A percentile compares a stretch with the other conserved stretches of the same genome.
Evolutionary conservation across 2,329 filamentous ascomycete species (phyloP).

Genomic region (Penicillium expansum): DNA sequence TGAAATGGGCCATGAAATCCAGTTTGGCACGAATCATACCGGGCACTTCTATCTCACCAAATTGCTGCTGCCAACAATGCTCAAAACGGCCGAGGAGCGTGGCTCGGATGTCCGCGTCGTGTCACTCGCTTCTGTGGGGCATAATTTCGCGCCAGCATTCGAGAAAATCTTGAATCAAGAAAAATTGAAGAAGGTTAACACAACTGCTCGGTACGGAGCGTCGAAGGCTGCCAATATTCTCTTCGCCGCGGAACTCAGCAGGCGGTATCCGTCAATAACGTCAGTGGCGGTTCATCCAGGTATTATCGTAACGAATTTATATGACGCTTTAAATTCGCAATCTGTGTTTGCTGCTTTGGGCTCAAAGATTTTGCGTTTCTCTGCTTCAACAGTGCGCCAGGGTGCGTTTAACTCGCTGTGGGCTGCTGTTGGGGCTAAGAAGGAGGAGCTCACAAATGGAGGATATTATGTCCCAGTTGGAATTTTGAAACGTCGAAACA

Average conservation of each 20-base stretch:
- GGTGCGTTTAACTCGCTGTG: constrained; percentile 32
- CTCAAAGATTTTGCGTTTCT: constrained; percentile 13
- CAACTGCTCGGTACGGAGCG: constrained; percentile 42
- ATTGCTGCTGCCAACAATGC: constrained; percentile 32
- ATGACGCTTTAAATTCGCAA: constrained; percentile 18
- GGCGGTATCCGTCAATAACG: constrained; percentile 34
- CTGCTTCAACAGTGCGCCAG: constrained; percentile 21
- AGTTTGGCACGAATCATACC: constrained; percentile 41
- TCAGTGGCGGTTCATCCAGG: constrained; percentile 50
- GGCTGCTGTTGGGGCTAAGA: constrained; percentile 29
- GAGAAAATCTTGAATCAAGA: constrained; percentile 32
- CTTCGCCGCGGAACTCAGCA: constrained; percentile 43
- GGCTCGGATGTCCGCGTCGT: constrained; percentile 29
- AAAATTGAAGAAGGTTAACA: constrained; percentile 30
- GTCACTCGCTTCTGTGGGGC: constrained; percentile 32
- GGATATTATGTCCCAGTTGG: constrained; percentile 34
- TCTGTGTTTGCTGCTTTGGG: constrained; percentile 9
- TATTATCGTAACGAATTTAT: constrained; percentile 37
- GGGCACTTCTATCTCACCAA: constrained; percentile 41
- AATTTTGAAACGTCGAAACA: constrained; percentile 25
- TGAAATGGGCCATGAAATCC: constrained; percentile 38
- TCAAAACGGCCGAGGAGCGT: constrained; percentile 25
- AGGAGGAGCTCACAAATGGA: constrained; percentile 26
- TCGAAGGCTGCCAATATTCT: constrained; percentile 51
- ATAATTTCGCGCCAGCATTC: constrained; percentile 25